Conservation (phyloP, 768 basidiomycete species). For the Amyloporia xantha region DNA sequence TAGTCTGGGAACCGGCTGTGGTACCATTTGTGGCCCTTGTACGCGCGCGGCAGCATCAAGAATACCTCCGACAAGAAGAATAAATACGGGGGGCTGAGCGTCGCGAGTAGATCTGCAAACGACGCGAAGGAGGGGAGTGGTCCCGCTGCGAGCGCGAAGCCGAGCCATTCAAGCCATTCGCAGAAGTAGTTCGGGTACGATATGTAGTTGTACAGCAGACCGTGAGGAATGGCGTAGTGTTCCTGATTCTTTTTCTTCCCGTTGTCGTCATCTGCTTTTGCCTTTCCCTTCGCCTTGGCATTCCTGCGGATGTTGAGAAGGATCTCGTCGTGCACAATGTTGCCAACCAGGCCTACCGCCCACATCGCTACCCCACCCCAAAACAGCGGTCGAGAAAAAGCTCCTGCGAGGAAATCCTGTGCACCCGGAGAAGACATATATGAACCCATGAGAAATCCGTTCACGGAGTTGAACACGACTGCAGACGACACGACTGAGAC, state of each 20-base stretch:
- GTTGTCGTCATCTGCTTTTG: conserved; percentile 26
- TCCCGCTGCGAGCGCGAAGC: conserved; percentile 73
- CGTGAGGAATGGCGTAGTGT: conserved; percentile 77
- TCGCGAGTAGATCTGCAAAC: conserved; percentile 28
- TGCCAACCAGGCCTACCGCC: conserved; percentile 66
- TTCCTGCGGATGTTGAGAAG: conserved; percentile 75
- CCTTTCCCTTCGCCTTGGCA: conserved; percentile 32
- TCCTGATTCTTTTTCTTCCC: conserved; percentile 22
- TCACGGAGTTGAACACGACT: conserved; percentile 62
- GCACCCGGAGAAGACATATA: conserved; percentile 59
- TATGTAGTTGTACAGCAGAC: conserved; percentile 66
- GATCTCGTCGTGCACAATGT: conserved; percentile 87
- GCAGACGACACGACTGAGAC: conserved; percentile 52
- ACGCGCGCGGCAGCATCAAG: conserved; percentile 76
- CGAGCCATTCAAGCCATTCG: conserved; percentile 94
- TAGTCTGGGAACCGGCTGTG: conserved; percentile 69
- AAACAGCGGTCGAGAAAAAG: conserved; percentile 39
- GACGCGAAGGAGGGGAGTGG: conserved; percentile 35
- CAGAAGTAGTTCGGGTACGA: conserved; percentile 93
- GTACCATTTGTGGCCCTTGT: conserved; percentile 86
- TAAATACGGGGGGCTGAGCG: conserved; percentile 67
- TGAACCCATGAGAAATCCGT: conserved; percentile 63
- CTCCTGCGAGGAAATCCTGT: conserved; percentile 32
- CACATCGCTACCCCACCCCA: conserved; percentile 62
- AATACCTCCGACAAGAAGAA: conserved; percentile 71